These are phyloP conservation scores for Elasticomyces elasticus DNA, from an alignment of 495 filamentous ascomycete genomes.

Conservation along the genomic window DNA sequence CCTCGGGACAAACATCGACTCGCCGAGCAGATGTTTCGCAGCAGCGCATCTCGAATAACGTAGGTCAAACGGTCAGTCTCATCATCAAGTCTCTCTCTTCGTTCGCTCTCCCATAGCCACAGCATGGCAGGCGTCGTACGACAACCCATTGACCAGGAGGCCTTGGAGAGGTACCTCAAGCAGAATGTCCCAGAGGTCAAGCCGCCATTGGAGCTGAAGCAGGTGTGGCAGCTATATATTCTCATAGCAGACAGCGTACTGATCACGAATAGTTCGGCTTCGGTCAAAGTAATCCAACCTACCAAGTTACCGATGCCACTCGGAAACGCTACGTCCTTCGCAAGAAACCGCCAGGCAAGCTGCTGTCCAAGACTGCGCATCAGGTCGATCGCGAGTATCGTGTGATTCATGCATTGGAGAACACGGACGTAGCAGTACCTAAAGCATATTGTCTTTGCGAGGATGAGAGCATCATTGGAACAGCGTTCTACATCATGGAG, in stretches of 20 bases:
- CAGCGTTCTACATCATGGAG: slow-evolving; percentile 92
- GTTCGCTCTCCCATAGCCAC: too few relatives aligned
- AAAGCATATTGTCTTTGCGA: slow-evolving; percentile 76
- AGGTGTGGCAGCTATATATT: slow-evolving; percentile 43
- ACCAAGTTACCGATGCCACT: slow-evolving; percentile 65
- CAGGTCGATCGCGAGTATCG: slow-evolving; percentile 90
- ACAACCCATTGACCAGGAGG: slow-evolving; percentile 72
- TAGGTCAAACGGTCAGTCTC: too few relatives aligned
- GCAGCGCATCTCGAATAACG: too few relatives aligned
- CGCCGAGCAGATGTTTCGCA: too few relatives aligned
- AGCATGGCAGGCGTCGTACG: slow-evolving; percentile 77
- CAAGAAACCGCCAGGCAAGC: slow-evolving; percentile 88
- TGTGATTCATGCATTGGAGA: slow-evolving; percentile 65
- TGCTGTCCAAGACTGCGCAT: slow-evolving; percentile 87
- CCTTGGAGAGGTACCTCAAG: slow-evolving; percentile 67
- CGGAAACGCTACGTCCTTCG: slow-evolving; percentile 69
- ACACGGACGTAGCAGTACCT: slow-evolving; percentile 77
- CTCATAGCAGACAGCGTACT: background rate
- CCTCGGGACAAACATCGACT: background rate
- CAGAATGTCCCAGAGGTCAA: slow-evolving; percentile 66
- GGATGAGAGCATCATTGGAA: slow-evolving; percentile 67
- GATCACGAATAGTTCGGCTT: slow-evolving; percentile 67
- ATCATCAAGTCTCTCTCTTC: background rate
- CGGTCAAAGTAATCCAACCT: slow-evolving; percentile 94
- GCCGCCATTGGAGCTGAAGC: slow-evolving; percentile 73